These are phyloP conservation scores for Limonium bicolor DNA, from an alignment of 148 eudicot genomes.

Conservation along the genomic window DNA sequence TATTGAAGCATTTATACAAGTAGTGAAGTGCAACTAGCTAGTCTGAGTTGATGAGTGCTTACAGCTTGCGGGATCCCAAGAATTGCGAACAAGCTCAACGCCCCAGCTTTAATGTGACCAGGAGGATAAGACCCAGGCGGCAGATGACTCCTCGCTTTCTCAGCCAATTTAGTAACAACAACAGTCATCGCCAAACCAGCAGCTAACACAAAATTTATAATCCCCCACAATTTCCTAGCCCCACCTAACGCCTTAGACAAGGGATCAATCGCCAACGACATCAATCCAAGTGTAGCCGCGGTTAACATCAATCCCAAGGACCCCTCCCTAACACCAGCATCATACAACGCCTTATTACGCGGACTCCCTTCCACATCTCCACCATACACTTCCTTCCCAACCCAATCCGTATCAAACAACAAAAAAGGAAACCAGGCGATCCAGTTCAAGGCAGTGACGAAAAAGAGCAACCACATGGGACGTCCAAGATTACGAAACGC, in stretches of 20 bases:
- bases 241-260: constrained; percentile 29
- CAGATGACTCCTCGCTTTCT: constrained; percentile 15
- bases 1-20: background rate
- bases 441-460: constrained; percentile 61
- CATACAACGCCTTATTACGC: constrained; percentile 14
- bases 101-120: constrained; percentile 22
- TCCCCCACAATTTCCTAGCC: constrained; percentile 55
- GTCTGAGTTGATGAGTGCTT: constrained; percentile 1
- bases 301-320: constrained; percentile 68
- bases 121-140: constrained; percentile 14
- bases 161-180: constrained; percentile 41
- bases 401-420: constrained; percentile 74
- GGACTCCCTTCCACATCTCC: constrained; percentile 25
- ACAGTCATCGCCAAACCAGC: constrained; percentile 37
- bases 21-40: background rate
- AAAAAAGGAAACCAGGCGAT: constrained; percentile 68
- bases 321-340: constrained; percentile 54
- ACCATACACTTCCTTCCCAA: constrained; percentile 61
- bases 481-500: constrained; percentile 31
- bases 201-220: constrained; percentile 42
- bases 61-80: constrained; percentile 82
- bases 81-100: constrained; percentile 42
- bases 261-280: constrained; percentile 35
- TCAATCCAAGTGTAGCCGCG: constrained; percentile 37
- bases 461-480: constrained; percentile 49